Percentiles rank a stretch among this genome's conserved stretches.
phyloP scores from a whole-genome alignment of 352 stramenopile genomes.

The Globisporangium nodosum region DNA sequence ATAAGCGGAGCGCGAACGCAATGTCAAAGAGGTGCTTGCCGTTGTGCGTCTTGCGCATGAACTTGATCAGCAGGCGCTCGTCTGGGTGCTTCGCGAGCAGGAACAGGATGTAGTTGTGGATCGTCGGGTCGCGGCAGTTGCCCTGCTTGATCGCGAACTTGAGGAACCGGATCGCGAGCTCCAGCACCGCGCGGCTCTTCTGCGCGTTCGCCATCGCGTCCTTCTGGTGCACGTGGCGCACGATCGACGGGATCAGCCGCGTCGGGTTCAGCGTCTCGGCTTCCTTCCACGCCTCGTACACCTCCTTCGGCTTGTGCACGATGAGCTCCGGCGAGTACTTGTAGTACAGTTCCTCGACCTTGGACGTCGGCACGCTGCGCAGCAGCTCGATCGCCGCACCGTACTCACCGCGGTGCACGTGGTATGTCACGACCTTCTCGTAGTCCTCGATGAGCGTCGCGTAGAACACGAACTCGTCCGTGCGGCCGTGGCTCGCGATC shows the following conservation, averaged over 20 bases:
- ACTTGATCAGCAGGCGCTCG: slow-evolving; percentile 86
- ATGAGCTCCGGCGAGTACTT: slow-evolving; percentile 93
- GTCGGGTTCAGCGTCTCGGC: slow-evolving; percentile 87
- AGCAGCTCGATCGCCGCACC: slow-evolving; percentile 86
- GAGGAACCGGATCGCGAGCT: slow-evolving; percentile 90
- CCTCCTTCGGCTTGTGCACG: slow-evolving; percentile 86
- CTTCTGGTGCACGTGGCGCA: slow-evolving; percentile 86
- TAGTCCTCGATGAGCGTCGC: slow-evolving; percentile 92
- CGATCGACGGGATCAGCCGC: slow-evolving; percentile 90
- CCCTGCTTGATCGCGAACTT: slow-evolving; percentile 92
- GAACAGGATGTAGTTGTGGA: slow-evolving; percentile 92
- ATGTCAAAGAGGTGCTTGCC: slow-evolving; percentile 89
- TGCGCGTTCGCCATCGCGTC: slow-evolving; percentile 29
- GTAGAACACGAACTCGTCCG: slow-evolving; percentile 91
- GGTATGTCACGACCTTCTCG: slow-evolving; percentile 91
- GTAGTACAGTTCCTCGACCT: slow-evolving; percentile 92
- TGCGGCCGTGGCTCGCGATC: slow-evolving; percentile 89
- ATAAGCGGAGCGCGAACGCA: slow-evolving; percentile 89
- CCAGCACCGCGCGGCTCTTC: slow-evolving; percentile 67
- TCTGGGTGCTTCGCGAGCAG: slow-evolving; percentile 88
- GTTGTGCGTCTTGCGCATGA: slow-evolving; percentile 86
- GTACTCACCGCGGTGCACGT: slow-evolving; percentile 89
- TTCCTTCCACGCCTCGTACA: slow-evolving; percentile 90
- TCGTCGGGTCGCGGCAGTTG: slow-evolving; percentile 81
- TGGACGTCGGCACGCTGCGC: slow-evolving; percentile 81